Evolutionary conservation across 768 basidiomycete genomes (phyloP), one percentile per base, ranked within the genome.

Genomic region (Leccinum boreale): DNA sequence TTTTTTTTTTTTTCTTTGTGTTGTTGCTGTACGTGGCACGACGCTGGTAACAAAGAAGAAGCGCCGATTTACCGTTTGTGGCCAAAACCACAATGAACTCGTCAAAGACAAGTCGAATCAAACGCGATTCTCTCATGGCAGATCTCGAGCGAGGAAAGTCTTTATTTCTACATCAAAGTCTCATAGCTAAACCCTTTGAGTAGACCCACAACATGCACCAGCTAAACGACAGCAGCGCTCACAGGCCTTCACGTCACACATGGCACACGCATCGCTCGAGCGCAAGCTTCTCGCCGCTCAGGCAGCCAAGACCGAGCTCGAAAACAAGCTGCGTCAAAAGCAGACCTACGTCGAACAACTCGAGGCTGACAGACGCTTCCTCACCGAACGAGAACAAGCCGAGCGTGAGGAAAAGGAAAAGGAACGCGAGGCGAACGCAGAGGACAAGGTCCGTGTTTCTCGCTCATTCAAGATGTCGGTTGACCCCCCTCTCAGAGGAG

Each of bases 171-270:
- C 28, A 29, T 29, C 26, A 26, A 26, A 28, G 26, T 28, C 26
- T 28, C 26, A 28, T 28, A 28, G 12, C 50, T 11, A 11, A 23
- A 24, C 59, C 1, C 15, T 21, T 23, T 1, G 10, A 39, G 11
- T 67, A 89, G 86, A 89, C 65, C 84, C 85, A 3, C 84, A 87
- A 46, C 77, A 82, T 36, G 85, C 85, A 3, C 78, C 82, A 0
- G 80, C 87, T 12, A 90, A 87, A 69, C 81, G 87, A 11, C 85
- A 84, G 50, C 85, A 86, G 61, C 82, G 85, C n/a, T 58, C 72
- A 2, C 83, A 85, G 61, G 79, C 82, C 0, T 84, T 91, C 63
- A 78, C 81, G 0, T 82, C 86, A 0, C 79, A 82, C 53, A 77
- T 89, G 63, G 73, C 83, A 3, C 82, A 85, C 61, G 80, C 87